Evolutionary conservation across 2,329 filamentous ascomycete genomes (phyloP).

Genomic region (Albophoma yamanashiensis): DNA sequence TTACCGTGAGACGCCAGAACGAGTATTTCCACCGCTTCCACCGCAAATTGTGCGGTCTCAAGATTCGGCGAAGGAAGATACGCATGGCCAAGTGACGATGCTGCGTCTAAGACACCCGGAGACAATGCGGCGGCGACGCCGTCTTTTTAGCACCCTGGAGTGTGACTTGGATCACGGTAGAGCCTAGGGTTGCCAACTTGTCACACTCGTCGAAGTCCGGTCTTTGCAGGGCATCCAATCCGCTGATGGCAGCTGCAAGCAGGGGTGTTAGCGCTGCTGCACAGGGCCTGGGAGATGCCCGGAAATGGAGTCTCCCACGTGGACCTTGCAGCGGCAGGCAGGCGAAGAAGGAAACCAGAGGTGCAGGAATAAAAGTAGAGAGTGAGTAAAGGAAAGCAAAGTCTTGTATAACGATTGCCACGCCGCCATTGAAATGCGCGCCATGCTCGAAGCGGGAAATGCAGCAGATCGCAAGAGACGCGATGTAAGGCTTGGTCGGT

Average conservation of each 20-base stretch:
- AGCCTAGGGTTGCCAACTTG: not conserved
- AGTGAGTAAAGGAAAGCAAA: not conserved
- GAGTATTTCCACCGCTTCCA: not conserved
- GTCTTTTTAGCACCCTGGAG: not conserved
- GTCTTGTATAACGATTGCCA: not conserved
- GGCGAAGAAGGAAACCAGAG: not conserved
- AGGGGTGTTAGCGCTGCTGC: conserved; percentile 12
- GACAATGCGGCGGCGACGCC: not conserved
- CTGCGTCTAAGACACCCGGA: not conserved
- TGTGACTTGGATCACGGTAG: not conserved
- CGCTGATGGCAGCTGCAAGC: not conserved
- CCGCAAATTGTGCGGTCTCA: not conserved
- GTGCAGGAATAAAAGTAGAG: conserved; percentile 1
- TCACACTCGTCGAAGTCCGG: not conserved
- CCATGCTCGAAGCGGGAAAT: not conserved
- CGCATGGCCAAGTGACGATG: not conserved
- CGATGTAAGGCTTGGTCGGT: not conserved
- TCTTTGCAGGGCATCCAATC: not conserved
- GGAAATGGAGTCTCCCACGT: conserved; percentile 15
- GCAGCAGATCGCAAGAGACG: not conserved
- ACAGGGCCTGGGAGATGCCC: conserved; percentile 8
- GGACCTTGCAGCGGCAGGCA: conserved; percentile 15
- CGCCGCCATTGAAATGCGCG: not conserved
- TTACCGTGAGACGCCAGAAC: not conserved
- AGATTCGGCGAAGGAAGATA: not conserved